These are phyloP conservation scores for Tetrahymena thermophila DNA, from an alignment of 73 alveolate genomes.

Conservation along the genomic window DNA sequence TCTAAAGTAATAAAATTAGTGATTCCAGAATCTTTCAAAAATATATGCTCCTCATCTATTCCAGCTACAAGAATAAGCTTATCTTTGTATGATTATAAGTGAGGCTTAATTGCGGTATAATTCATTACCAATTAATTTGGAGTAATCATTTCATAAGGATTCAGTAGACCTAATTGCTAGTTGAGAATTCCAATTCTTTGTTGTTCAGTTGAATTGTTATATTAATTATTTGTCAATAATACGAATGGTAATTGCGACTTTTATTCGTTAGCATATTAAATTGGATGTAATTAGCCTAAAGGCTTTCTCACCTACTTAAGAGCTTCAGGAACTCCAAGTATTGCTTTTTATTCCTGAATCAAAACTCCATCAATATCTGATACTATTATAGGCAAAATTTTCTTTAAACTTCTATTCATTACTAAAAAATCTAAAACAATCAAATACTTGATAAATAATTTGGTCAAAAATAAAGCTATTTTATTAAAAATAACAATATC, in stretches of 20 bases:
- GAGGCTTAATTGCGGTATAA: not conserved
- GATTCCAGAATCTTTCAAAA: not conserved
- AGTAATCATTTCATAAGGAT: not conserved
- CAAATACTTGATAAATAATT: not conserved
- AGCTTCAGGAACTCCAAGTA: not conserved
- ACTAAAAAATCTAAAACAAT: not conserved
- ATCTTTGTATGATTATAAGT: not conserved
- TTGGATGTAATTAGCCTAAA: not conserved
- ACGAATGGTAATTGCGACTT: not conserved
- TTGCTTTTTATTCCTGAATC: not conserved
- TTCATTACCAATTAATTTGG: not conserved
- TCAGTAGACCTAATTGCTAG: not conserved
- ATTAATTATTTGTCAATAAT: not conserved
- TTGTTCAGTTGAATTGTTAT: not conserved
- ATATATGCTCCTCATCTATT: not conserved
- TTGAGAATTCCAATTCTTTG: not conserved
- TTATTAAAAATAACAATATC: not conserved
- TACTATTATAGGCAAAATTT: not conserved
- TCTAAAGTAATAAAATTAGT: not conserved
- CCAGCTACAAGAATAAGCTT: not conserved
- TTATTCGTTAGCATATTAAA: not conserved
- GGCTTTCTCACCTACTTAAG: not conserved
- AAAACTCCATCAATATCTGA: not conserved
- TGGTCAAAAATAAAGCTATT: not conserved
- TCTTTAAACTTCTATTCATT: not conserved